Evolutionary conservation across 768 basidiomycete species (phyloP).

Genomic region (Pisolithus tinctorius): DNA sequence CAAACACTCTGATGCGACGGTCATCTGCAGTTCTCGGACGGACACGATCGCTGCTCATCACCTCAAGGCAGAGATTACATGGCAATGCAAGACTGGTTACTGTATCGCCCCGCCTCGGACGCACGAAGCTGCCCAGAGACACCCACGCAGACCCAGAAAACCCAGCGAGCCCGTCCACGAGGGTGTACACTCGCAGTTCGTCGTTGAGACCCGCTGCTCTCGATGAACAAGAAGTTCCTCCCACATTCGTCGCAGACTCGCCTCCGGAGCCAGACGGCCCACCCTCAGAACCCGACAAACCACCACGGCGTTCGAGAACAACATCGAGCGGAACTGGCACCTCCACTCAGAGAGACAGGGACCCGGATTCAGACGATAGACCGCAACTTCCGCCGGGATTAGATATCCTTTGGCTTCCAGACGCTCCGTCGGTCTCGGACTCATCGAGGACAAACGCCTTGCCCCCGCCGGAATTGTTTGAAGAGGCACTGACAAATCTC

Average conservation of each 20-base stretch:
- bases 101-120: slow-evolving; percentile 11
- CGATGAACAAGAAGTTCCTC: slow-evolving; percentile 9
- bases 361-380: slow-evolving; percentile 18
- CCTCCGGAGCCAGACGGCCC: slow-evolving; percentile 20
- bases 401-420: slow-evolving; percentile 63
- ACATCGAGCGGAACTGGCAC: slow-evolving; percentile 1
- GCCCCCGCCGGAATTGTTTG: slow-evolving; percentile 69
- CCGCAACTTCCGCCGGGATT: slow-evolving; percentile 49
- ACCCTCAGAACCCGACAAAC: slow-evolving; percentile 15
- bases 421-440: slow-evolving; percentile 19
- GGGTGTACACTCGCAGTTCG: slow-evolving; percentile 19
- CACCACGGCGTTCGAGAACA: slow-evolving; percentile 13
- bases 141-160: slow-evolving; percentile 3
- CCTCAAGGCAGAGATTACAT: slow-evolving; percentile 6
- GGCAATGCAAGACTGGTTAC: not conserved
- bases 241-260: slow-evolving; percentile 11
- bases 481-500: slow-evolving; percentile 70
- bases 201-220: slow-evolving; percentile 15
- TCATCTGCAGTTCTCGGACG: slow-evolving; percentile 68
- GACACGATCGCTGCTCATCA: slow-evolving; percentile 70
- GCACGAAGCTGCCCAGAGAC: slow-evolving; percentile 19
- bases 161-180: slow-evolving; percentile 7
- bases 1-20: slow-evolving; percentile 48
- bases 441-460: slow-evolving; percentile 31
- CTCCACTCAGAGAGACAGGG: slow-evolving; percentile 3